A percentile compares a stretch with the other conserved stretches of the same genome.
phyloP scores from a whole-genome alignment of 352 stramenopile genomes.

The Phytophthora hibernalis region DNA sequence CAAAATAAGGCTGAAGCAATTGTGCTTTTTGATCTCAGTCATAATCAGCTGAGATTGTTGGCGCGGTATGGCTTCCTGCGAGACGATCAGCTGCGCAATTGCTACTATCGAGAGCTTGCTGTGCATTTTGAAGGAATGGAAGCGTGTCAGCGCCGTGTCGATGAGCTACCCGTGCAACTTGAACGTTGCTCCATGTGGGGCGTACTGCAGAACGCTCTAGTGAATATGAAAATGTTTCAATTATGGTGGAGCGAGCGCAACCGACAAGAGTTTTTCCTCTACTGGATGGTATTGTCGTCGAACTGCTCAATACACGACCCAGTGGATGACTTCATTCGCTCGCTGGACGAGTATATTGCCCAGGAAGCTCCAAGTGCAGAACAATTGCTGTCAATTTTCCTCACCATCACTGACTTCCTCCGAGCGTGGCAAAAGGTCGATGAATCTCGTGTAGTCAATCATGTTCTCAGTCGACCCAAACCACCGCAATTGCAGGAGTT shows the following conservation, averaged over 20 bases:
- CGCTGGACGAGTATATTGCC: conserved; percentile 77
- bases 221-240: conserved; percentile 91
- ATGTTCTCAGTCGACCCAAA: conserved; percentile 52
- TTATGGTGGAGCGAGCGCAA: conserved; percentile 86
- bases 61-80: conserved; percentile 74
- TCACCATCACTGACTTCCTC: conserved; percentile 85
- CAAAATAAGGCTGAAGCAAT: conserved; percentile 40
- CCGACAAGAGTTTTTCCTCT: conserved; percentile 80
- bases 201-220: conserved; percentile 67
- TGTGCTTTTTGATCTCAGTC: conserved; percentile 76
- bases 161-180: conserved; percentile 83
- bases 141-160: conserved; percentile 74
- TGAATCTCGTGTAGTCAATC: conserved; percentile 31
- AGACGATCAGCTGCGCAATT: conserved; percentile 67
- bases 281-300: conserved; percentile 74
- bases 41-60: conserved; percentile 79
- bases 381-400: conserved; percentile 70
- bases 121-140: conserved; percentile 78
- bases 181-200: conserved; percentile 77
- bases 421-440: conserved; percentile 70
- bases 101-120: conserved; percentile 81
- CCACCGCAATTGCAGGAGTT: conserved; percentile 81
- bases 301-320: conserved; percentile 77
- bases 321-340: conserved; percentile 82
- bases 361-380: conserved; percentile 69